Evolutionary conservation across 345 rosid genomes (phyloP).

Genomic region (Syzygium grande): DNA sequence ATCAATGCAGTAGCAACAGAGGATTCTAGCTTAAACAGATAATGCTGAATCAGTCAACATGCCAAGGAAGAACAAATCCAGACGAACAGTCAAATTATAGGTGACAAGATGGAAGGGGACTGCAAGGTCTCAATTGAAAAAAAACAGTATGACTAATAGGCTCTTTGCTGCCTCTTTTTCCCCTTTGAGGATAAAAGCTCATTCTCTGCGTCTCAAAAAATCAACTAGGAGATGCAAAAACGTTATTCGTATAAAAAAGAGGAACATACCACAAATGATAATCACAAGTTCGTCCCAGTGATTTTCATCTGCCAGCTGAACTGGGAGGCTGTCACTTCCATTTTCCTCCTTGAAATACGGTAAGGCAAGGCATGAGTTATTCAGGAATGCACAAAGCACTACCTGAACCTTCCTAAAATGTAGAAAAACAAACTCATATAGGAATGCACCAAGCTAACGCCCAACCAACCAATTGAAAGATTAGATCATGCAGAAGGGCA

Average conservation of each 20-base stretch:
- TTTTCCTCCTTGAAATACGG: constrained; percentile 36
- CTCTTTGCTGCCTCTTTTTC: background rate
- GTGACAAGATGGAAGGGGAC: background rate
- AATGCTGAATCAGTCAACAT: background rate
- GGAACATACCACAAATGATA: constrained; percentile 64
- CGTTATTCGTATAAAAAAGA: background rate
- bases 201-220: background rate
- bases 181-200: background rate
- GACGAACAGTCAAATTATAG: background rate
- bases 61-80: background rate
- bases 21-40: background rate
- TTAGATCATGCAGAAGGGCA: background rate
- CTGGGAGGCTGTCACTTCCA: constrained; percentile 89
- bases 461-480: background rate
- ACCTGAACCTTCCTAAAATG: constrained; percentile 81
- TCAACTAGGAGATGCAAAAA: background rate
- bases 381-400: constrained; percentile 64
- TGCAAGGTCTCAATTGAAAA: background rate
- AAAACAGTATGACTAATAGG: background rate
- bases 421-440: constrained; percentile 4
- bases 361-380: background rate
- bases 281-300: constrained; percentile 95
- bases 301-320: constrained; percentile 85
- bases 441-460: background rate
- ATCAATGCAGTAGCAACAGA: background rate